Conservation (phyloP, 192 early-diverging fungal genomes). For the Podila clonocystis region DNA sequence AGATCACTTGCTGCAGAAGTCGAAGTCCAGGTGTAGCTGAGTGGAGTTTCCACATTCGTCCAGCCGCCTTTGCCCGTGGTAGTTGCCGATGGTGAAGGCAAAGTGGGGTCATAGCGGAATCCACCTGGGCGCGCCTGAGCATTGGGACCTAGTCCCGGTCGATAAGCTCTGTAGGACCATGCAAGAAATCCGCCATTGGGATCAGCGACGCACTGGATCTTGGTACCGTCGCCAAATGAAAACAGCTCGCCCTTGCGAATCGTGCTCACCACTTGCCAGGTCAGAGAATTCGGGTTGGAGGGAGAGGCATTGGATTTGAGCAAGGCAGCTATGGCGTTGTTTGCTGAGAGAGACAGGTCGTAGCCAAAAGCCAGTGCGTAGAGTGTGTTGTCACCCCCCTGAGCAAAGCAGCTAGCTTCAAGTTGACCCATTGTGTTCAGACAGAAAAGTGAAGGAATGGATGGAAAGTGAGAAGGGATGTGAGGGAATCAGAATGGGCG, state of each 20-base stretch:
- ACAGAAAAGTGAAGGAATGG: too few species aligned
- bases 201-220: slow-evolving; percentile 8
- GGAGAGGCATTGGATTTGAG: slow-evolving; percentile 12
- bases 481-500: too few species aligned
- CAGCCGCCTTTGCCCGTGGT: slow-evolving; percentile 21
- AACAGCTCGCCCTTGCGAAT: slow-evolving; percentile 7
- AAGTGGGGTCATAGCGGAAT: slow-evolving; percentile 14
- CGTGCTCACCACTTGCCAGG: slow-evolving; percentile 15
- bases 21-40: slow-evolving; percentile 9
- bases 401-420: slow-evolving; percentile 10
- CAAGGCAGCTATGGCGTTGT: neutral
- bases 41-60: slow-evolving; percentile 11
- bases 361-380: slow-evolving; percentile 9
- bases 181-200: slow-evolving; percentile 15
- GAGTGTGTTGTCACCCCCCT: slow-evolving; percentile 5
- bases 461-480: too few species aligned
- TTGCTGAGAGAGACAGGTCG: neutral
- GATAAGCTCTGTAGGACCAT: slow-evolving; percentile 6
- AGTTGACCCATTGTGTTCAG: slow-evolving; percentile 9
- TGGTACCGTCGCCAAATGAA: neutral
- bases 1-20: neutral
- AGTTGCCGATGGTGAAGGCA: slow-evolving; percentile 1
- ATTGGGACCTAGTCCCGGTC: neutral
- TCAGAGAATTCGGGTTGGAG: slow-evolving; percentile 4
- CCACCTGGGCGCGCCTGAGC: slow-evolving; percentile 11